Evolutionary conservation across 331 rosid genomes (phyloP).

Genomic region (Prunus yedoensis): DNA sequence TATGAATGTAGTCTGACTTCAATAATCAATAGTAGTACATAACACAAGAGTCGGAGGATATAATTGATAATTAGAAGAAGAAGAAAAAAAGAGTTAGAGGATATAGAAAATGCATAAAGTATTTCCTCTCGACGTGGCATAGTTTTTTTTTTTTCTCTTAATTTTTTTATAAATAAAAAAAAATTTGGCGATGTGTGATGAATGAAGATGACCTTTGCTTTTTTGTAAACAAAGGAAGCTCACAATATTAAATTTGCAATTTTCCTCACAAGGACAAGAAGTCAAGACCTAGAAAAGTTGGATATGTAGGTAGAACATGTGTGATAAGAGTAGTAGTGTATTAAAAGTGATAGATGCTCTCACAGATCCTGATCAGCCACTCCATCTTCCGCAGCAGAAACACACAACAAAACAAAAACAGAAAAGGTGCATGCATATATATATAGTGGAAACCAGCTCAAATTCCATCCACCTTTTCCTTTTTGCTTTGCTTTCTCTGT

Average conservation of each 20-base stretch:
- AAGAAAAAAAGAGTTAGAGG: too few relatives aligned
- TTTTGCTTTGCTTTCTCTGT: constrained; percentile 21
- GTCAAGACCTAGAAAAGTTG: constrained; percentile 24
- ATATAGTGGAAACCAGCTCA: constrained; percentile 56
- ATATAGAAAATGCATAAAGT: too few relatives aligned
- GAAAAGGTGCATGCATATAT: not conserved
- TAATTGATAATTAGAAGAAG: too few relatives aligned
- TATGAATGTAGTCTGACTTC: too few relatives aligned
- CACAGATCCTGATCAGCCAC: constrained; percentile 19
- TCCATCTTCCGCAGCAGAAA: not conserved
- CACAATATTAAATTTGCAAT: not conserved
- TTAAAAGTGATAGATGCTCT: constrained; percentile 4
- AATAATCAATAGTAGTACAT: too few relatives aligned
- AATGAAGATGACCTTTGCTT: not conserved
- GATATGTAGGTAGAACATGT: constrained; percentile 19
- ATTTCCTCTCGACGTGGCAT: not conserved
- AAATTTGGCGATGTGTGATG: not conserved
- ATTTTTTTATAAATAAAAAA: not conserved
- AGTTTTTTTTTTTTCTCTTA: not conserved
- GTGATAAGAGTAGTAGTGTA: constrained; percentile 12
- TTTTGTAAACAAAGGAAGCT: not conserved
- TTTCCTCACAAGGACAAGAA: not conserved
- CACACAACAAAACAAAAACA: too few relatives aligned
- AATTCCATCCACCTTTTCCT: constrained; percentile 44
- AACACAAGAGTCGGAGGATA: too few relatives aligned